Evolutionary conservation across 2,329 filamentous ascomycete species (phyloP).

Genomic region (Aureobasidium sp.): DNA sequence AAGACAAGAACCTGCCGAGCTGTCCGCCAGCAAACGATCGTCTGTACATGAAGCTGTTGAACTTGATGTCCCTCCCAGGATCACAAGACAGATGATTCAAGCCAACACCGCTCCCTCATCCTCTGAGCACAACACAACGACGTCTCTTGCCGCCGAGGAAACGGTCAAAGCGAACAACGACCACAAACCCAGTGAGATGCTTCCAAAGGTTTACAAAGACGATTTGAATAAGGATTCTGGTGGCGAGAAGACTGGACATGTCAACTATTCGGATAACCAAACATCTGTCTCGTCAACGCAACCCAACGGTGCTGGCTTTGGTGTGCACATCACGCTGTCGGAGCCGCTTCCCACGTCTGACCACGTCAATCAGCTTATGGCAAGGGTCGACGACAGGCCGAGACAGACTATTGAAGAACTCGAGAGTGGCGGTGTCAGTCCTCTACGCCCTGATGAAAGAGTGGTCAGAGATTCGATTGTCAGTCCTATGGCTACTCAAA

Average conservation of each 20-base stretch:
- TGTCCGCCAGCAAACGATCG: slow-evolving; percentile 7
- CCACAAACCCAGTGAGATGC: neutral
- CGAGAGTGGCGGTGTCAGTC: slow-evolving; percentile 24
- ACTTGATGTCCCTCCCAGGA: slow-evolving; percentile 27
- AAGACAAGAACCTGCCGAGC: neutral
- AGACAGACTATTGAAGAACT: neutral
- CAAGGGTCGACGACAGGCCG: neutral
- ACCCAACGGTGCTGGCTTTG: neutral
- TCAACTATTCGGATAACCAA: slow-evolving; percentile 1
- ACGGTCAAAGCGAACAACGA: slow-evolving; percentile 11
- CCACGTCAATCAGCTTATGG: neutral
- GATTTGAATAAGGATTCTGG: neutral
- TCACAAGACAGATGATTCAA: slow-evolving; percentile 31
- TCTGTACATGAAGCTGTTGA: slow-evolving; percentile 23
- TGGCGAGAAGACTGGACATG: neutral
- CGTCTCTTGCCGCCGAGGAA: slow-evolving; percentile 1
- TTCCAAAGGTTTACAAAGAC: neutral
- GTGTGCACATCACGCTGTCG: neutral
- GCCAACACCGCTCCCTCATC: slow-evolving; percentile 28
- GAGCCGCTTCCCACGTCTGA: neutral
- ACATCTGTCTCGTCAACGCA: neutral
- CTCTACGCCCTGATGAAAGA: slow-evolving; percentile 25
- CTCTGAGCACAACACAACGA: slow-evolving; percentile 18
- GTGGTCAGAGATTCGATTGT: slow-evolving; percentile 28
- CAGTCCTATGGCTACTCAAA: slow-evolving; percentile 28